These are phyloP conservation scores for Tuber umbilicatum DNA, from an alignment of 495 filamentous ascomycete species.

Conservation along the genomic window DNA sequence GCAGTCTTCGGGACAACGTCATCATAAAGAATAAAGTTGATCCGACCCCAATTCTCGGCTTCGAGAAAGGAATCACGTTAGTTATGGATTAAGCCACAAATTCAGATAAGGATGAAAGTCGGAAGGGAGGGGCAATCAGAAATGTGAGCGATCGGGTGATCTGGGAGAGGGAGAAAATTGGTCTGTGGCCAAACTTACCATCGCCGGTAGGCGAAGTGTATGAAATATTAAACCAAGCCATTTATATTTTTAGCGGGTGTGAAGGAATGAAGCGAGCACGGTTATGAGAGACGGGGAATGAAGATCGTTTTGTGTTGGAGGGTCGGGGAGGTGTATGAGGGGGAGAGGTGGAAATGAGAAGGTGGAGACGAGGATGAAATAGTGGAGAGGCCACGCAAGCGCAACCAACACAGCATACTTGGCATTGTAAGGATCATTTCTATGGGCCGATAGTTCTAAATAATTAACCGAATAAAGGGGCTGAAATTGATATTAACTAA, in stretches of 20 bases:
- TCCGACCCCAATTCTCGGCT: constrained; percentile 56
- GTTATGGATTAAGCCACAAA: constrained; percentile 26
- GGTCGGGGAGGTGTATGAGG: constrained; percentile 43
- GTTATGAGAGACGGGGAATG: constrained; percentile 41
- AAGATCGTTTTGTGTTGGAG: constrained; percentile 41
- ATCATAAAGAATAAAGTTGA: constrained; percentile 88
- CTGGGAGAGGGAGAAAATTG: not conserved
- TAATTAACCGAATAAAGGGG: too few relatives aligned
- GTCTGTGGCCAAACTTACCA: constrained; percentile 25
- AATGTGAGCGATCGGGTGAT: too few relatives aligned
- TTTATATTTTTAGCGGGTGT: constrained; percentile 28
- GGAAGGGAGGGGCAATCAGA: constrained; percentile 9
- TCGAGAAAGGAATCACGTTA: not conserved
- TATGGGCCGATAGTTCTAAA: too few relatives aligned
- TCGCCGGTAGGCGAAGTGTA: constrained; percentile 9
- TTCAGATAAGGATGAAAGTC: constrained; percentile 9
- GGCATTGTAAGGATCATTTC: too few relatives aligned
- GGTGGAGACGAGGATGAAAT: constrained; percentile 46
- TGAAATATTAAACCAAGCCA: constrained; percentile 36
- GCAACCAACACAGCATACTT: too few relatives aligned
- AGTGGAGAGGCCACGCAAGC: constrained; percentile 27
- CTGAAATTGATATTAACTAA: too few relatives aligned
- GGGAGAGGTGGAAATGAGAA: constrained; percentile 45
- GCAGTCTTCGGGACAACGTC: constrained; percentile 81
- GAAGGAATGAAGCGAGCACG: constrained; percentile 43